Base-by-base conservation (phyloP, 2,329 filamentous ascomycete genomes). In the Cordyceps pruinosa region DNA sequence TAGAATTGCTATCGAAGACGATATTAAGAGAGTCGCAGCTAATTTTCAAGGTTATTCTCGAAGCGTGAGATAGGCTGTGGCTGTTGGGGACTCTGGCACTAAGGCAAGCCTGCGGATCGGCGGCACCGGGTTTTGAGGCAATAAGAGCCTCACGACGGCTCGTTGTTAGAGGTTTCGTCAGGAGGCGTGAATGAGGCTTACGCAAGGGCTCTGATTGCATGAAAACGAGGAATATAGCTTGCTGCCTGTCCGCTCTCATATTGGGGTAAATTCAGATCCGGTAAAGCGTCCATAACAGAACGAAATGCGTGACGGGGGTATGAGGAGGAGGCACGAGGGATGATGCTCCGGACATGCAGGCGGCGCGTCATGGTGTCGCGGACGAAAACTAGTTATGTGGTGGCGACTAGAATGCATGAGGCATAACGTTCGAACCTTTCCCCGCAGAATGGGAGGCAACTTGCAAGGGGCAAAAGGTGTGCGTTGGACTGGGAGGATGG, bases 11-110 rank as follows among this genome's bases (percentile, higher is more conserved):
- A 32, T 8, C 19, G 19, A 48, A 10, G 21, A 50, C 25, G 25
- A 26, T 15, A n/a, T 13, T n/a, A 17, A 5, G 41, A 44, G 17
- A 5, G 41, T 26, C 26, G 41, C 51, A 35, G 51, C 32, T 54
- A 37, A 28, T 37, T 46, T 48, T 35, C 37, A 53, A 53, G 50
- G 30, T 54, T 54, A 46, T 46, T 37, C 19, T 21, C 25, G 28
- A 17, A 4, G 35, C 9, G 30, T n/a, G n/a, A 39, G 47, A 50
- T 26, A 34, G 21, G 21, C 8, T 25, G 21, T 30, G 37, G 19
- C 25, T n/a, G n/a, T n/a, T n/a, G n/a, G n/a, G 49, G 19, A 45
- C 28, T 35, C 50, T 30, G 34, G 6, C 34, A 30, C 25, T 21
- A 30, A 41, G 26, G 39, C 8, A 45, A 34, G 30, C 8, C 21